These are phyloP conservation scores for Leccinum broughii DNA, from an alignment of 768 basidiomycete species.

Conservation along the genomic window DNA sequence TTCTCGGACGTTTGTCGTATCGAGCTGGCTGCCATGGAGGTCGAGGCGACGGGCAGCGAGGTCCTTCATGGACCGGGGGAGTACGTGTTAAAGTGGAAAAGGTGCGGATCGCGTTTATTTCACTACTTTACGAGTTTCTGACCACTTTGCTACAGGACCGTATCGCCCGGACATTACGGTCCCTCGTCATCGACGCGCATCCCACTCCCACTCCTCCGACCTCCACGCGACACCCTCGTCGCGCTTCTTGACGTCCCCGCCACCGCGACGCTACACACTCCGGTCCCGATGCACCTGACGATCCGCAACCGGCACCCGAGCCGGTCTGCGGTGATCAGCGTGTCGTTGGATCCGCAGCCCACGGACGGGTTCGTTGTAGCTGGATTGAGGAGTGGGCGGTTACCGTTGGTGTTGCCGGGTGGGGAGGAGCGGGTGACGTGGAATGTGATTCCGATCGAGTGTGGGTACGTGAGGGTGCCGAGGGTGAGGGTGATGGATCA, in stretches of 20 bases:
- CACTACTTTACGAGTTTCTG: background rate
- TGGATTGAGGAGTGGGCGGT: slow-evolving; percentile 64
- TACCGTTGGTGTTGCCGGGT: slow-evolving; percentile 75
- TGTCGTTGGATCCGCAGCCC: slow-evolving; percentile 70
- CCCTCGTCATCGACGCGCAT: slow-evolving; percentile 49
- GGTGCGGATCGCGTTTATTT: slow-evolving; percentile 37
- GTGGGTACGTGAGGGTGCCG: slow-evolving; percentile 66
- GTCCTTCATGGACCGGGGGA: slow-evolving; percentile 52
- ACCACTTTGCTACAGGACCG: slow-evolving; percentile 38
- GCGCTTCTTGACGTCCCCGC: slow-evolving; percentile 68
- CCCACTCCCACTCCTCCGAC: slow-evolving; percentile 59
- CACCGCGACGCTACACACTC: slow-evolving; percentile 61
- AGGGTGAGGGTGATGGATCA: slow-evolving; percentile 55
- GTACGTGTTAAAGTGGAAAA: slow-evolving; percentile 66
- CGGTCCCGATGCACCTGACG: slow-evolving; percentile 53
- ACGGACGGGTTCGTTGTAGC: slow-evolving; percentile 80
- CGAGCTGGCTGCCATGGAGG: slow-evolving; percentile 44
- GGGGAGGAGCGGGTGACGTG: slow-evolving; percentile 65
- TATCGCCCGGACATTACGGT: slow-evolving; percentile 45
- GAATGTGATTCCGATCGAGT: slow-evolving; percentile 73
- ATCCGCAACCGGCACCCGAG: slow-evolving; percentile 66
- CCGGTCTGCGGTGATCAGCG: slow-evolving; percentile 66
- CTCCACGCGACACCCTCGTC: slow-evolving; percentile 61
- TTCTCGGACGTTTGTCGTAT: slow-evolving; percentile 59
- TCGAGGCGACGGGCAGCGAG: slow-evolving; percentile 33